A percentile compares a stretch with the other conserved stretches of the same genome.
phyloP scores from a whole-genome alignment of 306 rosid genomes.

The Corylus avellana region DNA sequence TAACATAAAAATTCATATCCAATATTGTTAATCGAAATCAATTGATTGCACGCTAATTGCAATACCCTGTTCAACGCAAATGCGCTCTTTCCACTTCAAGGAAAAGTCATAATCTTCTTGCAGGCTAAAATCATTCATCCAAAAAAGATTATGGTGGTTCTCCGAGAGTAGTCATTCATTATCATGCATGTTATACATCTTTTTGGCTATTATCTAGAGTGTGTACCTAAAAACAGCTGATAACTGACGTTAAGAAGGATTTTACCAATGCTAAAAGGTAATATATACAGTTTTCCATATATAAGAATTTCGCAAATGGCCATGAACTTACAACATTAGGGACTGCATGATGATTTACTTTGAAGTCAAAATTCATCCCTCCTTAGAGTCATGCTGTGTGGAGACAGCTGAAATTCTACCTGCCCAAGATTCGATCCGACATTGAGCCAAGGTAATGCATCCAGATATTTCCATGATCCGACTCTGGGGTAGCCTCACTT shows the following conservation, averaged over 20 bases:
- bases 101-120: neutral
- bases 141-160: neutral
- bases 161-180: neutral
- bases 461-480: conserved; percentile 1
- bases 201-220: neutral
- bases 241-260: neutral
- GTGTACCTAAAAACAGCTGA: neutral
- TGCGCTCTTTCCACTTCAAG: neutral
- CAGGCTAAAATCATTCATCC: neutral
- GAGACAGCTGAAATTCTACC: neutral
- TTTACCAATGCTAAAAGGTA: neutral
- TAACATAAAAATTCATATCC: neutral
- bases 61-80: neutral
- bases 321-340: neutral
- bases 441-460: neutral
- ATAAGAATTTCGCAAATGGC: neutral
- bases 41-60: neutral
- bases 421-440: neutral
- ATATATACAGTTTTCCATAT: neutral
- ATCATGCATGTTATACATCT: neutral
- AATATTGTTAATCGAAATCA: neutral
- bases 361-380: neutral
- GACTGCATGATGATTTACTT: neutral
- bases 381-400: neutral
- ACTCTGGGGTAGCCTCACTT: neutral